Evolutionary conservation across 306 rosid genomes (phyloP).

Genomic region (Alnus glutinosa): DNA sequence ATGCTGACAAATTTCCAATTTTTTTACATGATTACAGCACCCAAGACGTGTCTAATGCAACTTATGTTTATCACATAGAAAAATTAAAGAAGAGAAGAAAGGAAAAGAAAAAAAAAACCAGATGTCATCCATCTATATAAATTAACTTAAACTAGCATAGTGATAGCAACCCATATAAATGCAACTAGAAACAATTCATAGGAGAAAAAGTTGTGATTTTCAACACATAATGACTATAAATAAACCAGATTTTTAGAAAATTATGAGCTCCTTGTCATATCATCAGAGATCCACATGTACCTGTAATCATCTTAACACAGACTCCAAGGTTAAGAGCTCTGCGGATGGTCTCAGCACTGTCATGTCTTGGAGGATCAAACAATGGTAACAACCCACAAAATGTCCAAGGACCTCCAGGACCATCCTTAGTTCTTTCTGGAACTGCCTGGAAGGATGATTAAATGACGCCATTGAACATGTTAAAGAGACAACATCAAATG

Average conservation of each 20-base stretch:
- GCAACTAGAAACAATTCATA: not conserved
- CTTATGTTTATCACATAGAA: not conserved
- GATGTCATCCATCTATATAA: not conserved
- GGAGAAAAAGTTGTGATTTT: not conserved
- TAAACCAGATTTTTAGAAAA: not conserved
- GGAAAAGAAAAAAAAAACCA: not conserved
- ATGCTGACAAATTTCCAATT: not conserved
- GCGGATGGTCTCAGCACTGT: slow-evolving; percentile 86
- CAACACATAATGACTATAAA: slow-evolving; percentile 1
- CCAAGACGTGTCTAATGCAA: not conserved
- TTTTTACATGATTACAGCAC: not conserved
- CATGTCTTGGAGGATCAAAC: slow-evolving; percentile 93
- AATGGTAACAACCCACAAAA: slow-evolving; percentile 84
- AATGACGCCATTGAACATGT: slow-evolving; percentile 5
- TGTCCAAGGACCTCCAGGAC: slow-evolving; percentile 81
- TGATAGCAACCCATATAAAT: not conserved
- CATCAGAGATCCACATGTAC: slow-evolving; percentile 37
- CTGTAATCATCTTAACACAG: slow-evolving; percentile 90
- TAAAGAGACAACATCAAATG: slow-evolving; percentile 15
- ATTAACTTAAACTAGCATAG: not conserved
- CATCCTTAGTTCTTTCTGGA: slow-evolving; percentile 73
- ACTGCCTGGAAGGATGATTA: slow-evolving; percentile 49
- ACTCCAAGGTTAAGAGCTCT: slow-evolving; percentile 92
- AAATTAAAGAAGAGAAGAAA: not conserved
- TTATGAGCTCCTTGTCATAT: not conserved